phyloP scores from a whole-genome alignment of 441 rosid species.

The Kokia cookei region DNA sequence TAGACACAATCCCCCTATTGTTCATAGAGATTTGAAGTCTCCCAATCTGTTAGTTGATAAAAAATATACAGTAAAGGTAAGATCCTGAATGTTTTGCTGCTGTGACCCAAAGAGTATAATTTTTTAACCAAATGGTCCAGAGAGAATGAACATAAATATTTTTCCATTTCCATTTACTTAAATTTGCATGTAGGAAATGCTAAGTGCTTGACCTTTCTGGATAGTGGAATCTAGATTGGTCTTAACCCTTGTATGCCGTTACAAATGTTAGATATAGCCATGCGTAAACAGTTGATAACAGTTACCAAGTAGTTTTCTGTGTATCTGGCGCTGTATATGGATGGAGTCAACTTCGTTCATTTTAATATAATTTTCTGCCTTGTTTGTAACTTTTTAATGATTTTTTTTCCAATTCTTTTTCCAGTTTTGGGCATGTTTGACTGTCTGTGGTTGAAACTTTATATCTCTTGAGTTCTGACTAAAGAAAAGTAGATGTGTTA shows the following conservation, averaged over 20 bases:
- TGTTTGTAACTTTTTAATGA: not conserved
- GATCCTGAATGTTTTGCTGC: not conserved
- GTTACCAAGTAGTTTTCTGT: not conserved
- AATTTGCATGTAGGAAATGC: not conserved
- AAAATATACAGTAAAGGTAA: slow-evolving; percentile 93
- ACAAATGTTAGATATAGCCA: not conserved
- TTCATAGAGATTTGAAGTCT: slow-evolving; percentile 96
- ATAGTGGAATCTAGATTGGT: not conserved
- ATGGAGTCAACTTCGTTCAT: not conserved
- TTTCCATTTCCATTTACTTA: not conserved
- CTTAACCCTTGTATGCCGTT: not conserved
- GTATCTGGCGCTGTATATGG: not conserved
- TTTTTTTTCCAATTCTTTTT: not conserved
- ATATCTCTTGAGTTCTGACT: not conserved
- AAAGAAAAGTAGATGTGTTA: not conserved
- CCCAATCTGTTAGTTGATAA: slow-evolving; percentile 96
- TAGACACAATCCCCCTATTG: slow-evolving; percentile 86
- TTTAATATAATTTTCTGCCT: not conserved
- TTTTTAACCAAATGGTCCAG: not conserved
- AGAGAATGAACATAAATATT: not conserved
- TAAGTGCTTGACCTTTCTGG: not conserved
- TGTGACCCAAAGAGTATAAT: not conserved
- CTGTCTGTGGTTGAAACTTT: not conserved
- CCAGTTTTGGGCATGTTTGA: not conserved
- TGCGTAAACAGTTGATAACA: not conserved